phyloP scores from a whole-genome alignment of 805 yeast genomes.

The Yarrowia keelungensis region DNA sequence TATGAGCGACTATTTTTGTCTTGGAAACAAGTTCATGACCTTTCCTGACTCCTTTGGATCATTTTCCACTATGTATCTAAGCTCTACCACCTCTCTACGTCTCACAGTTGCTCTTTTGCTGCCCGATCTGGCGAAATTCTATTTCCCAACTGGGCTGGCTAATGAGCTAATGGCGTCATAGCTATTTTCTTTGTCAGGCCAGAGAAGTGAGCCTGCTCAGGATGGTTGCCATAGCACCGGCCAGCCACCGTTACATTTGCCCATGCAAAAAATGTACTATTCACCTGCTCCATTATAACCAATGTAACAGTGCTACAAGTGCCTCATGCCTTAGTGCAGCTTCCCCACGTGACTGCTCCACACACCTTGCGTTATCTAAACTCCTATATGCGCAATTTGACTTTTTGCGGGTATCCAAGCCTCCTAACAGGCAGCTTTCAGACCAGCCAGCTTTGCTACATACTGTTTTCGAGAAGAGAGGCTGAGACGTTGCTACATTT shows the following conservation, averaged over 20 bases:
- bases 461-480: neutral
- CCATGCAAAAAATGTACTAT: too few species aligned
- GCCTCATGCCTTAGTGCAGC: slow-evolving; percentile 2
- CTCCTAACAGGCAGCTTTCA: slow-evolving; percentile 23
- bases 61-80: too few species aligned
- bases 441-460: slow-evolving; percentile 34
- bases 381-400: slow-evolving; percentile 33
- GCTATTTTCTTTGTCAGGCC: slow-evolving; percentile 1
- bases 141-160: slow-evolving; percentile 35
- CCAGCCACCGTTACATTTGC: neutral
- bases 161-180: slow-evolving; percentile 24
- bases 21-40: too few species aligned
- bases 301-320: too few species aligned
- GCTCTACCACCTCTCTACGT: too few species aligned
- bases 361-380: slow-evolving; percentile 35
- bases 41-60: too few species aligned
- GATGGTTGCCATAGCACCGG: too few species aligned
- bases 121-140: slow-evolving; percentile 11
- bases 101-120: neutral
- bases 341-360: slow-evolving; percentile 30
- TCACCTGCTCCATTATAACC: too few species aligned
- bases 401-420: slow-evolving; percentile 22
- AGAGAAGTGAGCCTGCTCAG: too few species aligned
- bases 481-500: slow-evolving; percentile 11
- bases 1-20: neutral